phyloP scores from a whole-genome alignment of 345 rosid genomes.

The Trapa bicornis region DNA sequence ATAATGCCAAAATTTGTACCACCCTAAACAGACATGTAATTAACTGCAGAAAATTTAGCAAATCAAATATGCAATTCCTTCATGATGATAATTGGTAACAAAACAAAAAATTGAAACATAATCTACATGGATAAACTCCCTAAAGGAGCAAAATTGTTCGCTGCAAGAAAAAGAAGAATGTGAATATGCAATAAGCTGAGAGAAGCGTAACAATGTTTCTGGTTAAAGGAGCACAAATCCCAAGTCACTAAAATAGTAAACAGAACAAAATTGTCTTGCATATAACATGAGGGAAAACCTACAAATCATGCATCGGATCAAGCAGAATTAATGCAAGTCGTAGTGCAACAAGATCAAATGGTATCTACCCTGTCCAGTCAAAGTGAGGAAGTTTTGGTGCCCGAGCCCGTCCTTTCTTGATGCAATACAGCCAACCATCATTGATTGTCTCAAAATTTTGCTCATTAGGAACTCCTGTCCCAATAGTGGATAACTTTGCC shows the following conservation, averaged over 20 bases:
- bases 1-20: background rate
- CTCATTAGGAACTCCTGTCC: constrained; percentile 26
- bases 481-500: constrained; percentile 45
- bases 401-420: constrained; percentile 62
- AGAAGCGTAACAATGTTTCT: background rate
- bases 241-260: too few relatives aligned
- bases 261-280: too few relatives aligned
- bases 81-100: background rate
- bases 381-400: constrained; percentile 59
- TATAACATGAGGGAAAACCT: background rate
- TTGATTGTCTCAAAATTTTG: constrained; percentile 23
- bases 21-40: too few relatives aligned
- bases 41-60: background rate
- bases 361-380: constrained; percentile 87
- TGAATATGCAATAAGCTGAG: background rate
- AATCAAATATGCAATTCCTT: background rate
- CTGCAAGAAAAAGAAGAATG: background rate
- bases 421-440: constrained; percentile 75
- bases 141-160: background rate
- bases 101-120: background rate
- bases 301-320: background rate
- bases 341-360: background rate
- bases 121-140: background rate
- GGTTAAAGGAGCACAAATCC: too few relatives aligned
- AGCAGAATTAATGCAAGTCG: background rate